Evolutionary conservation across 257 asterid genomes (phyloP), one percentile per base, ranked within the genome.

Genomic region (Avicennia marina): DNA sequence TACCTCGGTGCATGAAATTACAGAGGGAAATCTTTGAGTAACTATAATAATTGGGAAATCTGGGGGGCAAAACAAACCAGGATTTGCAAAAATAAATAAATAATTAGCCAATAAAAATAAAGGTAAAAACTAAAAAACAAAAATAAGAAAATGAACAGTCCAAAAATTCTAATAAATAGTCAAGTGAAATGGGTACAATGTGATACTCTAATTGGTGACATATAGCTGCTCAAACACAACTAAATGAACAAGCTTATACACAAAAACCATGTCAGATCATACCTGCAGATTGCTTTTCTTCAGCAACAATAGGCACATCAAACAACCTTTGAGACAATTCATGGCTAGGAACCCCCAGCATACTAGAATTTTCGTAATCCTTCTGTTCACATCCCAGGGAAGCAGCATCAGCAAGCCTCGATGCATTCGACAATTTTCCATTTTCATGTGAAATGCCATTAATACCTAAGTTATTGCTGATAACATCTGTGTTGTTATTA

Each of bases 301-400:
- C 91, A 11, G 78, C 64, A 58, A 74, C 70, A 50, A 87, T 72
- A 53, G 89, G 84, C 65, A 74, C 87, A 32, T 75, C 89, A 44
- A 63, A 75, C 61, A 89, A 74, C 40, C 57, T 58, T 55, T 63
- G 74, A 18, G 56, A 67, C 42, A 75, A 74, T 46, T 71, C 81
- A 62, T 65, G 69, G 55, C 60, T 83, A 2, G 75, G 63, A 68
- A 46, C 62, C 20, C 57, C 83, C 53, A 42, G 56, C 33, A 69
- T 29, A 7, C 33, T 29, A 29, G 33, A 29, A 29, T 29, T 29
- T 29, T 29, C 7, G 33, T 7, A 2, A 7, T 29, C 33, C 3
- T 7, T 29, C 33, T 29, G 33, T 29, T 29, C 7, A 7, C 5
- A 3, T 7, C 33, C 33, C 3, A 29, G 33, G 7, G 33, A 29